These are phyloP conservation scores for Beauveria bassiana DNA, from an alignment of 2,329 filamentous ascomycete species.

Conservation along the genomic window DNA sequence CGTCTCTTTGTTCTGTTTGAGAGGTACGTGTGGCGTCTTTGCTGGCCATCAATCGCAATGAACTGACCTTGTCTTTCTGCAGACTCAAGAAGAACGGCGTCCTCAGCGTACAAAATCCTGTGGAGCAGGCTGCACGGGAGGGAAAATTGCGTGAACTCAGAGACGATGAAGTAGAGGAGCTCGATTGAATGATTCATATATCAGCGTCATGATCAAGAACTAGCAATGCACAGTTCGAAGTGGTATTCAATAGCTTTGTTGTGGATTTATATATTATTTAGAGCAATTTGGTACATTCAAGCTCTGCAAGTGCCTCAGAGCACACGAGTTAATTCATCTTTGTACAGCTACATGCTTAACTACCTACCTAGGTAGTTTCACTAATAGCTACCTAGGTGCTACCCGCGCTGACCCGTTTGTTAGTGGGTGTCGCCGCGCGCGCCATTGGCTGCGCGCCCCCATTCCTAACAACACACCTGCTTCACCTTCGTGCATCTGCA, in stretches of 20 bases:
- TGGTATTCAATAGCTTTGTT: not conserved
- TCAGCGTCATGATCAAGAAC: not conserved
- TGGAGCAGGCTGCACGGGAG: conserved; percentile 59
- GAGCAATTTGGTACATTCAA: not conserved
- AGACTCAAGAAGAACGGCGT: conserved; percentile 67
- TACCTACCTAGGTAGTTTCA: not conserved
- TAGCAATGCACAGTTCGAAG: not conserved
- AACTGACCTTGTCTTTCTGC: not conserved
- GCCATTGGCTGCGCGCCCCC: not conserved
- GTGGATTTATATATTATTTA: not conserved
- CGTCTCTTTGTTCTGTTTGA: conserved; percentile 86
- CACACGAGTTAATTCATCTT: not conserved
- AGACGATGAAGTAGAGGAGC: conserved; percentile 42
- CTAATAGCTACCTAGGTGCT: not conserved
- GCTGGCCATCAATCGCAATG: not conserved
- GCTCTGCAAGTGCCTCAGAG: not conserved
- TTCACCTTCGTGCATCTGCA: not conserved
- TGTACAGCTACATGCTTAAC: not conserved
- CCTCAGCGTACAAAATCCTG: conserved; percentile 70
- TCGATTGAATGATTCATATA: conserved; percentile 21
- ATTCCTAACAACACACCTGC: too few species aligned
- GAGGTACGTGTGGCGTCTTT: conserved; percentile 40
- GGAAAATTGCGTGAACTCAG: conserved; percentile 64
- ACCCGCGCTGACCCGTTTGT: not conserved
- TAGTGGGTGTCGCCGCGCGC: not conserved